Base-by-base conservation (phyloP, 2,329 filamentous ascomycete species). In the Lachnellula hyalina region DNA sequence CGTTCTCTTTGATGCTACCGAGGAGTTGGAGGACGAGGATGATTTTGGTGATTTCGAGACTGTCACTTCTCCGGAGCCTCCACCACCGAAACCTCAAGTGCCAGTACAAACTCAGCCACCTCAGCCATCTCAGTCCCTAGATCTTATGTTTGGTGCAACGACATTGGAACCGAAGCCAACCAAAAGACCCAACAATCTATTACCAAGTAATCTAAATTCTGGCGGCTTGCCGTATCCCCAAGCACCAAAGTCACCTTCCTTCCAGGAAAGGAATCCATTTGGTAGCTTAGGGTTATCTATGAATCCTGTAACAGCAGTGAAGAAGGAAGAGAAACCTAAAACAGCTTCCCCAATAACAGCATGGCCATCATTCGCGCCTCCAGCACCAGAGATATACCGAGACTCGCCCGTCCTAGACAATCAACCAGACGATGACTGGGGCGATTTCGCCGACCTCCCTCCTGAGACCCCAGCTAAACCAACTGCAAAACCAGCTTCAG, bases 21-120 rank as follows among this genome's bases (percentile, higher is more conserved):
- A 72, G 6, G 71, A 73, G n/a, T 49, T 65, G n/a, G 51, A 58
- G 21, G 71, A 73, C 5, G 80, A 80, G 3, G 79, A 84, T 7
- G 83, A 86, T 63, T 87, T 85, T 71, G 83, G 85, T 0, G 84
- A 87, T 53, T 88, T 88, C 63, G 84, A 87, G 68, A 76, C 78
- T 45, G 82, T 81, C 15, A 71, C 72, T 34, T 55, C 57, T 8
- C 54, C 58, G 32, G 55, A 54, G 15, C 57, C 58, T 47, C 49
- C 48, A 46, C 52, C 65, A 6, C 63, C 66, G 36, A 38, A 51
- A n/a, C 63, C 63, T 50, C 57, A 56, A 25, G 61, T 53, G 32
- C 47, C 38, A 35, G 32, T 19, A 51, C 48, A 49, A 47, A 59
- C 34, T 35, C 52, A 23, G 40, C 57, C 23, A 40, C 53, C 52